Evolutionary conservation across 768 basidiomycete genomes (phyloP).

Genomic region (Galerina marginata): DNA sequence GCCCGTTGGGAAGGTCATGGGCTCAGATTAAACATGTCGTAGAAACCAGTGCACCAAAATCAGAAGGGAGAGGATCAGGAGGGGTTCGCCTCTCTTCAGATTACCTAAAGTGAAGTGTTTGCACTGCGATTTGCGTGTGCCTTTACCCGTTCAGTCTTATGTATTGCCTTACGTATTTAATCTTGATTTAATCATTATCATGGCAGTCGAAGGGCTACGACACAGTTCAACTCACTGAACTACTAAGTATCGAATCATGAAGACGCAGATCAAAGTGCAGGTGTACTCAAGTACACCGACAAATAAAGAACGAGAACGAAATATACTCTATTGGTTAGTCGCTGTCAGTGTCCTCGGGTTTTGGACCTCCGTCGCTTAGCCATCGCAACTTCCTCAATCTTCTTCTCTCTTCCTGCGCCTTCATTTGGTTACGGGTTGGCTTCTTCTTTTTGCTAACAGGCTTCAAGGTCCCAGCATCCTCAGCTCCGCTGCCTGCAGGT

Average conservation of each 20-base stretch:
- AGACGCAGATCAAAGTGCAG: background rate
- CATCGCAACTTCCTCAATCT: slow-evolving; percentile 80
- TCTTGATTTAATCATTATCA: too few species aligned
- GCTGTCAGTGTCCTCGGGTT: slow-evolving; percentile 84
- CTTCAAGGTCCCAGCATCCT: slow-evolving; percentile 50
- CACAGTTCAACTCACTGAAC: too few species aligned
- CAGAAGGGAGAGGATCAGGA: too few species aligned
- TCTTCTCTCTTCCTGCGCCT: slow-evolving; percentile 87
- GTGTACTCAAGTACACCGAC: background rate
- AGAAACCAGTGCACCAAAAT: too few species aligned
- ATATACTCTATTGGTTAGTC: slow-evolving; percentile 35
- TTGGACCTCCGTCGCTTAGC: slow-evolving; percentile 82
- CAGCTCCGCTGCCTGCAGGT: slow-evolving; percentile 79
- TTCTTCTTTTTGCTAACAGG: slow-evolving; percentile 87
- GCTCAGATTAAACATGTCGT: too few species aligned
- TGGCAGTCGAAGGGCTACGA: too few species aligned
- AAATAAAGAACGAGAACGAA: background rate
- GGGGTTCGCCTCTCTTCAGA: too few species aligned
- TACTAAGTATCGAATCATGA: background rate
- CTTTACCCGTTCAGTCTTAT: too few species aligned
- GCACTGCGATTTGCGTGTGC: too few species aligned
- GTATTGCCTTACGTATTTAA: too few species aligned
- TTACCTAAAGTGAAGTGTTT: too few species aligned
- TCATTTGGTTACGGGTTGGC: slow-evolving; percentile 85
- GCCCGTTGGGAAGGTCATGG: too few species aligned